Evolutionary conservation across 805 yeast genomes (phyloP).

Genomic region (Candida chauliodis): DNA sequence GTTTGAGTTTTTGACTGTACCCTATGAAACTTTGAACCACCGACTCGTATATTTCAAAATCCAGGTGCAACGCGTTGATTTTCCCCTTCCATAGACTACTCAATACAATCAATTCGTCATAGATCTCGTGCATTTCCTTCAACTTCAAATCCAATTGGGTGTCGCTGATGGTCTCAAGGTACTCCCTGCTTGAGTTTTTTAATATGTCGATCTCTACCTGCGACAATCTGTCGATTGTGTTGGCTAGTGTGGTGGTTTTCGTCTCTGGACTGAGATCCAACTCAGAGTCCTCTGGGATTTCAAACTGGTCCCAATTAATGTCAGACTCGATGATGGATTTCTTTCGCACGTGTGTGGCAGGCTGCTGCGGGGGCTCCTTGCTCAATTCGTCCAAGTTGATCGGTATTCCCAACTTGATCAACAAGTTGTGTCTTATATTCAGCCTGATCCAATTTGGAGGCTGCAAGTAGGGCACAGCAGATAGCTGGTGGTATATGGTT

Average conservation of each 20-base stretch:
- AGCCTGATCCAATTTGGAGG: conserved; percentile 72
- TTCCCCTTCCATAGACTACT: conserved; percentile 51
- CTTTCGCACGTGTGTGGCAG: conserved; percentile 12
- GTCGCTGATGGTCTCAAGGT: conserved; percentile 20
- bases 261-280: background rate
- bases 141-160: conserved; percentile 33
- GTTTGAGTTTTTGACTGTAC: conserved; percentile 75
- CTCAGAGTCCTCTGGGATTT: conserved; percentile 16
- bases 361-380: background rate
- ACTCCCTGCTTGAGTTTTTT: conserved; percentile 20
- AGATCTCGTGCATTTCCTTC: conserved; percentile 26
- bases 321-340: conserved; percentile 26
- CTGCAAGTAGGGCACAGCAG: conserved; percentile 44
- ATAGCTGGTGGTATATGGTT: conserved; percentile 44
- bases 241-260: conserved; percentile 21
- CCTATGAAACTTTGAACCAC: conserved; percentile 90
- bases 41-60: conserved; percentile 74
- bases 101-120: conserved; percentile 22
- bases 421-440: conserved; percentile 58
- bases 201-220: conserved; percentile 32
- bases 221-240: conserved; percentile 25
- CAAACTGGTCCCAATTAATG: conserved; percentile 34
- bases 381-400: conserved; percentile 58
- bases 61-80: conserved; percentile 48
- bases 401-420: conserved; percentile 68